phyloP scores from a whole-genome alignment of 768 basidiomycete genomes.

The Lactifluus volemus region DNA sequence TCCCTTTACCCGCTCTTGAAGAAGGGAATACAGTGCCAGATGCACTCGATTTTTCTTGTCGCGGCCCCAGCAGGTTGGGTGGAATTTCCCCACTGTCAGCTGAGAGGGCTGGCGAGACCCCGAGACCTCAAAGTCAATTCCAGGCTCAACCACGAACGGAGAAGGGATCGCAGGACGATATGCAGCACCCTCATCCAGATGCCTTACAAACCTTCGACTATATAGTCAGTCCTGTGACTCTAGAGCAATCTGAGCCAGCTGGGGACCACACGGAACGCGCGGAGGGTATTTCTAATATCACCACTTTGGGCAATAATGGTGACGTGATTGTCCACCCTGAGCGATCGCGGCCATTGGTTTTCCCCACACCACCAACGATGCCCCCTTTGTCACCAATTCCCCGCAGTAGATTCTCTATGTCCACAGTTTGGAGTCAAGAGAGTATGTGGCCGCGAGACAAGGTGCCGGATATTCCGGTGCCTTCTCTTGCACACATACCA shows the following conservation, averaged over 20 bases:
- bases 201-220: background rate
- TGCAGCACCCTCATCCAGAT: background rate
- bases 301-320: background rate
- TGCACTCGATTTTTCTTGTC: background rate
- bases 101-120: background rate
- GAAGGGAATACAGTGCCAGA: background rate
- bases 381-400: background rate
- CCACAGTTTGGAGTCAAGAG: constrained; percentile 14
- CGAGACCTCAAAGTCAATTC: background rate
- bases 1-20: constrained; percentile 1
- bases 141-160: background rate
- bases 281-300: background rate
- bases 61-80: constrained; percentile 13
- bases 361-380: background rate
- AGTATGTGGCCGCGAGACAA: constrained; percentile 12
- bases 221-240: background rate
- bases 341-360: background rate
- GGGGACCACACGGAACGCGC: background rate
- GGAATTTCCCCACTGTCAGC: background rate
- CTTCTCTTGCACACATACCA: background rate
- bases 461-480: background rate
- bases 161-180: background rate
- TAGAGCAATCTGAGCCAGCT: background rate
- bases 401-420: background rate
- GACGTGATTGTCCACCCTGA: background rate